Percentiles rank a stretch among this genome's conserved stretches.
phyloP scores from a whole-genome alignment of 2,329 filamentous ascomycete species.

The Graphilbum sp. region DNA sequence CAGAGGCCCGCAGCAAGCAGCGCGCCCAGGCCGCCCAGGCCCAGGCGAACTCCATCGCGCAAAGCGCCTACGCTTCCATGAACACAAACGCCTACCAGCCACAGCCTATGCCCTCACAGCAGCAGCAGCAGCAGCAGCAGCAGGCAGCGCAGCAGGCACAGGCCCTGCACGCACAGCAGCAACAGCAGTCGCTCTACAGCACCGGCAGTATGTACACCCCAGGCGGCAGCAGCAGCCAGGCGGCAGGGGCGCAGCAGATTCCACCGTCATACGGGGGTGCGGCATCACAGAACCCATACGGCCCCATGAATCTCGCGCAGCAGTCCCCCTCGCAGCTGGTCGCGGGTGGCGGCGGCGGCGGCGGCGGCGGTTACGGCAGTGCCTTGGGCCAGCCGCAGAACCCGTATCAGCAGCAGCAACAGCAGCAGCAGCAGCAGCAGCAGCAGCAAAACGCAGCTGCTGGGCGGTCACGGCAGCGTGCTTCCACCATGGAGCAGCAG shows the following conservation, averaged over 20 bases:
- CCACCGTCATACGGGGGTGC: slow-evolving; percentile 37
- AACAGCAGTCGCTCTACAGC: slow-evolving; percentile 53
- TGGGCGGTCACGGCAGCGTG: slow-evolving; percentile 55
- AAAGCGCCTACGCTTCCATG: slow-evolving; percentile 45
- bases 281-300: slow-evolving; percentile 55
- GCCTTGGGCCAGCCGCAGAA: slow-evolving; percentile 18
- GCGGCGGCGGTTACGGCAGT: slow-evolving; percentile 43
- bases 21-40: slow-evolving; percentile 59
- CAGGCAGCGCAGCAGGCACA: slow-evolving; percentile 12
- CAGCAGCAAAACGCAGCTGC: slow-evolving; percentile 65
- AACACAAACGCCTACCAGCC: slow-evolving; percentile 32
- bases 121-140: slow-evolving; percentile 34
- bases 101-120: slow-evolving; percentile 17
- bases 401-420: slow-evolving; percentile 40
- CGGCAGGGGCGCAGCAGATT: slow-evolving; percentile 55
- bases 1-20: slow-evolving; percentile 86
- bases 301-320: slow-evolving; percentile 51
- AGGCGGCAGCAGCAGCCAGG: slow-evolving; percentile 30
- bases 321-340: slow-evolving; percentile 51
- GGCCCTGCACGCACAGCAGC: slow-evolving; percentile 19
- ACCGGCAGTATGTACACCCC: slow-evolving; percentile 54
- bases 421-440: slow-evolving; percentile 42
- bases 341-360: slow-evolving; percentile 35
- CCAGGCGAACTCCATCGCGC: slow-evolving; percentile 51
- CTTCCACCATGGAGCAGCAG: slow-evolving; percentile 92